These are phyloP conservation scores for Phytophthora nicotianae DNA, from an alignment of 352 stramenopile species.

Conservation along the genomic window DNA sequence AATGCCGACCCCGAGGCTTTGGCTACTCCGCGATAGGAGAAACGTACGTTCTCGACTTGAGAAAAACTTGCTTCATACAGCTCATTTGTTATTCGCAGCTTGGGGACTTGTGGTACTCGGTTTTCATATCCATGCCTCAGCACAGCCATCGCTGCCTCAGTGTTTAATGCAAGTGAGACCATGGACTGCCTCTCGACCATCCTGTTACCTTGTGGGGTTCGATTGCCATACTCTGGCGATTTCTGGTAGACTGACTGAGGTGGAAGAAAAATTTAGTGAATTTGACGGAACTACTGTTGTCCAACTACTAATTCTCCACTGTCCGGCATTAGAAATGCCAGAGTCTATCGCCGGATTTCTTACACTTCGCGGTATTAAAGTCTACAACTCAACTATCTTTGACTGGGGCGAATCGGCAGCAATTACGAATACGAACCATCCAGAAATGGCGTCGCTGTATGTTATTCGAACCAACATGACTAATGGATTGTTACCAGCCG, in stretches of 20 bases:
- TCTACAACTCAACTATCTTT: conserved; percentile 46
- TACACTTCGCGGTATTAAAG: conserved; percentile 36
- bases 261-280: conserved; percentile 16
- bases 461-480: conserved; percentile 40
- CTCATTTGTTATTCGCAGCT: conserved; percentile 15
- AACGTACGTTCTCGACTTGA: neutral
- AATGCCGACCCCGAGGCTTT: neutral
- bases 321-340: conserved; percentile 31
- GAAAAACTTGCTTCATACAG: neutral
- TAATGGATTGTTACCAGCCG: conserved; percentile 29
- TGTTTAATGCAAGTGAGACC: conserved; percentile 36
- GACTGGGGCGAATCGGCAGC: conserved; percentile 33
- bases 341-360: conserved; percentile 24
- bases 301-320: conserved; percentile 42
- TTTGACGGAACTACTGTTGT: conserved; percentile 34
- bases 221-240: conserved; percentile 31
- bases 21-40: neutral
- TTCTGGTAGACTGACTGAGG: conserved; percentile 19
- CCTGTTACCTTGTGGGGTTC: conserved; percentile 38
- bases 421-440: conserved; percentile 24
- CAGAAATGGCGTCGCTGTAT: conserved; percentile 31
- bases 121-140: conserved; percentile 22
- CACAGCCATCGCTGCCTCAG: conserved; percentile 15
- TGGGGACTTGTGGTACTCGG: conserved; percentile 24
- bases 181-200: conserved; percentile 31